Evolutionary conservation across 139 green algal genomes (phyloP).

Genomic region (Mesostigma viride): DNA sequence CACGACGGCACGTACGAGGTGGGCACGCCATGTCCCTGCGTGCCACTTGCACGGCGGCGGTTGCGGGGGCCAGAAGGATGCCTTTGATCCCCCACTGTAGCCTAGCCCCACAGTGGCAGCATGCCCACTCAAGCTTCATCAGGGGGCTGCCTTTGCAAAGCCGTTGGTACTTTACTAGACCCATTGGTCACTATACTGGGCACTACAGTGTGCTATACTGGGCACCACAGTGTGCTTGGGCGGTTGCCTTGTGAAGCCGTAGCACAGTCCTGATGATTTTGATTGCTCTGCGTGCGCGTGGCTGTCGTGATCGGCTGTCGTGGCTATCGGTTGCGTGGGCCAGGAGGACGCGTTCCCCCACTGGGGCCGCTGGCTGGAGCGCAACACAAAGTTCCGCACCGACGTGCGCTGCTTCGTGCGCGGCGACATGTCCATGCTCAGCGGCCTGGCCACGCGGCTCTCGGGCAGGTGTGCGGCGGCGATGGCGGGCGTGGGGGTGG

Average conservation of each 20-base stretch:
- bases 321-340: too few relatives aligned
- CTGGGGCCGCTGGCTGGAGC: constrained; percentile 90
- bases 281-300: neutral
- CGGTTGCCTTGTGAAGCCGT: too few relatives aligned
- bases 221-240: too few relatives aligned
- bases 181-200: too few relatives aligned
- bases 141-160: too few relatives aligned
- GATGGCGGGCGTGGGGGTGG: neutral
- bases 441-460: constrained; percentile 29
- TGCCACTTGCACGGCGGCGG: neutral
- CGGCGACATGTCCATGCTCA: constrained; percentile 24
- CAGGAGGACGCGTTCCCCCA: constrained; percentile 17
- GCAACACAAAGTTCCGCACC: constrained; percentile 89
- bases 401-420: constrained; percentile 63
- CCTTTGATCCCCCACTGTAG: neutral
- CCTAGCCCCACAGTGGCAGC: neutral
- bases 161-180: too few relatives aligned
- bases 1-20: constrained; percentile 1
- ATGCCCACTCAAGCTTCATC: too few relatives aligned
- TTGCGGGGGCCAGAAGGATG: neutral
- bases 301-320: neutral
- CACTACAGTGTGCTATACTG: too few relatives aligned
- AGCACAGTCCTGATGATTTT: too few relatives aligned
- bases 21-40: neutral
- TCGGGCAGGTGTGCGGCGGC: constrained; percentile 20